Conservation (phyloP, 2,329 filamentous ascomycete genomes). For the Pseudogymnoascus sp. region DNA sequence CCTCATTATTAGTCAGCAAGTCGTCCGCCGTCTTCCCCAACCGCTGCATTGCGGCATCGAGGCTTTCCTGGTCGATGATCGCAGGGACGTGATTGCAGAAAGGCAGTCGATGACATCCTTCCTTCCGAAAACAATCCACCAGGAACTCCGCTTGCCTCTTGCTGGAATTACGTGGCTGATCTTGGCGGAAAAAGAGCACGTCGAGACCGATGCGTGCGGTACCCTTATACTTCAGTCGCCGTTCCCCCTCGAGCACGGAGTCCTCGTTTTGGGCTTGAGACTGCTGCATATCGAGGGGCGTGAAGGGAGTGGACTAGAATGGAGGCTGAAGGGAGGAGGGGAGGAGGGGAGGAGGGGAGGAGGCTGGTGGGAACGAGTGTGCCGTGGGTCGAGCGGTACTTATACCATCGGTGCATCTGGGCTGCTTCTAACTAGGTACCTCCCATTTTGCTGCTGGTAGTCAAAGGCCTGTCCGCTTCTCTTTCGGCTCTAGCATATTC, state of each 20-base stretch:
- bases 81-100: conserved; percentile 25
- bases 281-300: not conserved
- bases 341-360: too few species aligned
- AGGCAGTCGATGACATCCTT: not conserved
- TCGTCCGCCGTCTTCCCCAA: conserved; percentile 4
- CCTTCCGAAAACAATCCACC: conserved; percentile 11
- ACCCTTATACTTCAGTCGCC: conserved; percentile 10
- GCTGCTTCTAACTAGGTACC: not conserved
- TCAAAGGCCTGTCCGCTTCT: not conserved
- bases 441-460: not conserved
- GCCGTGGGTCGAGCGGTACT: not conserved
- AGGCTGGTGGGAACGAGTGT: not conserved
- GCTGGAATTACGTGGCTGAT: conserved; percentile 13
- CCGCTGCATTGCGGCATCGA: conserved; percentile 17
- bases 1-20: conserved; percentile 10
- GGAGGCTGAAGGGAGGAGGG: not conserved
- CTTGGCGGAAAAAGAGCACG: conserved; percentile 10
- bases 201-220: conserved; percentile 9
- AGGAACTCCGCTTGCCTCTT: conserved; percentile 12
- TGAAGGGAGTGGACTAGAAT: not conserved
- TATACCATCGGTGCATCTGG: not conserved
- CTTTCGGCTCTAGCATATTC: not conserved
- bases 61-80: conserved; percentile 22
- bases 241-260: conserved; percentile 1
- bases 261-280: not conserved